Conservation (phyloP, 371 early-diverging fungal genomes). For the Zopfochytrium polystomum region DNA sequence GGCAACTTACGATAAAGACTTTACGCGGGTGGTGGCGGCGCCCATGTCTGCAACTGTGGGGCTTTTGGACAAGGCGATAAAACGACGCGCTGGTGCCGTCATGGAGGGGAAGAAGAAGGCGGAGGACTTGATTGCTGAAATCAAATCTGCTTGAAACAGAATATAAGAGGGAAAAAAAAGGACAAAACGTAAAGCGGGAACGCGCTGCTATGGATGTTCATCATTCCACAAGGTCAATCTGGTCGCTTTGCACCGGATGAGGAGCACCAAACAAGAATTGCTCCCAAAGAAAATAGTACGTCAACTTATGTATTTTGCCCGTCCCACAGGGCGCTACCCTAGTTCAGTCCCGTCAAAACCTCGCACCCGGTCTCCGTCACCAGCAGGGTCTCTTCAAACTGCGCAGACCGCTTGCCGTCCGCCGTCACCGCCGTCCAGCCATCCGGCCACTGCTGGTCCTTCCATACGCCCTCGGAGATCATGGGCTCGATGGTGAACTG, state of each 20-base stretch:
- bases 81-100: slow-evolving; percentile 16
- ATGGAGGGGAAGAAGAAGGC: slow-evolving; percentile 12
- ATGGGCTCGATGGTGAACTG: slow-evolving; percentile 98
- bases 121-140: slow-evolving; percentile 21
- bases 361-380: slow-evolving; percentile 92
- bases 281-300: too few species aligned
- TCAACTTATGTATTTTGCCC: too few species aligned
- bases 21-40: slow-evolving; percentile 32
- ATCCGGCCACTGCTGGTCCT: slow-evolving; percentile 81
- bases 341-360: slow-evolving; percentile 80
- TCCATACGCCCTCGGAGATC: slow-evolving; percentile 81
- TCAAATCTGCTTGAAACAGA: too few species aligned
- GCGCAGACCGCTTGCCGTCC: slow-evolving; percentile 95
- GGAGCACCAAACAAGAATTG: too few species aligned
- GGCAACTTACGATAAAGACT: slow-evolving; percentile 35
- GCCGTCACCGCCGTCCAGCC: slow-evolving; percentile 86
- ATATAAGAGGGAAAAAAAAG: too few species aligned
- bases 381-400: slow-evolving; percentile 97
- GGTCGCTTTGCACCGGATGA: too few species aligned
- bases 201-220: too few species aligned
- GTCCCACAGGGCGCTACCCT: too few species aligned
- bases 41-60: slow-evolving; percentile 30
- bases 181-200: too few species aligned
- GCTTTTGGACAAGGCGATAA: slow-evolving; percentile 28
- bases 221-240: too few species aligned